A percentile compares a stretch with the other conserved stretches of the same genome.
phyloP scores from a whole-genome alignment of 345 rosid species.

The Pistacia atlantica region DNA sequence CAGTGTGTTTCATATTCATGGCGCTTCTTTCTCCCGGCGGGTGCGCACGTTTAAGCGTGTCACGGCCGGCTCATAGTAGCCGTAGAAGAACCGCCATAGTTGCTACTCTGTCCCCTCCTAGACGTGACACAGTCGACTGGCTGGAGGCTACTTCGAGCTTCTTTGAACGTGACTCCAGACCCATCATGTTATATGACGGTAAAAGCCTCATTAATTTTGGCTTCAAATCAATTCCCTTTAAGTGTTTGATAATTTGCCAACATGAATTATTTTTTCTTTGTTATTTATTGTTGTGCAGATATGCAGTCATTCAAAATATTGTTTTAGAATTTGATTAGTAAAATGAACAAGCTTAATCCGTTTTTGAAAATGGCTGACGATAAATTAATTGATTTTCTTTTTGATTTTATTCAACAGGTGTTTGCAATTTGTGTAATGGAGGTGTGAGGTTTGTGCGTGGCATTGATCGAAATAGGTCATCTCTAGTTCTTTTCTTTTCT shows the following conservation, averaged over 20 bases:
- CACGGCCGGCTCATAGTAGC: conserved; percentile 24
- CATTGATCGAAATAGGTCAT: conserved; percentile 66
- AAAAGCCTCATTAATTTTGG: neutral
- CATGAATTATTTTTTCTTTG: neutral
- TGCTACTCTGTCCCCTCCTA: conserved; percentile 45
- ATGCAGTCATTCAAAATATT: neutral
- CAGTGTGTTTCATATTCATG: conserved; percentile 27
- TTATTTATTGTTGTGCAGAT: neutral
- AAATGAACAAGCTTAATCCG: no score
- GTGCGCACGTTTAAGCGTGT: conserved; percentile 23
- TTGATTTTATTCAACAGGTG: conserved; percentile 43
- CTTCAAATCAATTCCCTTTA: neutral
- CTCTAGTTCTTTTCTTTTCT: no score
- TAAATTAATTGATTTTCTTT: neutral
- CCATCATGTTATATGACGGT: conserved; percentile 94
- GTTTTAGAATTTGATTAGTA: no score
- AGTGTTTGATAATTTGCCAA: neutral
- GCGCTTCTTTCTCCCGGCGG: conserved; percentile 46
- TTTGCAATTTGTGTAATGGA: conserved; percentile 89
- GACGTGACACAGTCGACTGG: conserved; percentile 42
- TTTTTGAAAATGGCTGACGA: no score
- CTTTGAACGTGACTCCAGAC: conserved; percentile 72
- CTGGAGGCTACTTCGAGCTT: conserved; percentile 61
- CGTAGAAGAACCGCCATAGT: conserved; percentile 34
- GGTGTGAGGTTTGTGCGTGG: conserved; percentile 80